Percentiles rank a stretch among this genome's conserved stretches.
These are phyloP conservation scores for Kodamaea nitidulidarum DNA, from an alignment of 805 yeast species.

Conservation along the genomic window DNA sequence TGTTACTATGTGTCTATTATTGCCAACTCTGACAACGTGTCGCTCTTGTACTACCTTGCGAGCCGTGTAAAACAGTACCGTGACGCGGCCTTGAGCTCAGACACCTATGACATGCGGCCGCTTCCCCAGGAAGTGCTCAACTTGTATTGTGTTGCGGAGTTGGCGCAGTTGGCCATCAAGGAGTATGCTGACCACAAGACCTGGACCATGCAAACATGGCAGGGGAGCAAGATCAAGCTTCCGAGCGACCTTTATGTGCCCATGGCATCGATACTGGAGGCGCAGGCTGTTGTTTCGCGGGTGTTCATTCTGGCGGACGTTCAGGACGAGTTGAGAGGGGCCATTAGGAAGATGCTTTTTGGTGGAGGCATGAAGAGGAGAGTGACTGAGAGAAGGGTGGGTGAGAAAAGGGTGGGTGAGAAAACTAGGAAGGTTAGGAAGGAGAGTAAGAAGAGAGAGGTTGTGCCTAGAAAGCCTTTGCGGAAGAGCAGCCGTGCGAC, in stretches of 20 bases:
- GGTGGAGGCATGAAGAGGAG: background rate
- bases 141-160: constrained; percentile 67
- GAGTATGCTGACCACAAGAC: constrained; percentile 51
- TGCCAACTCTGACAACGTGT: constrained; percentile 62
- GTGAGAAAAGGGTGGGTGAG: constrained; percentile 10
- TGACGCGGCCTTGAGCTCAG: constrained; percentile 46
- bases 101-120: constrained; percentile 20
- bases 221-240: constrained; percentile 61
- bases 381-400: constrained; percentile 4
- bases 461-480: constrained; percentile 10
- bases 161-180: constrained; percentile 63
- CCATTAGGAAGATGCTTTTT: constrained; percentile 22
- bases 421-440: constrained; percentile 8
- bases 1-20: constrained; percentile 56
- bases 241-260: constrained; percentile 70
- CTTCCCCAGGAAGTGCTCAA: constrained; percentile 28
- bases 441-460: constrained; percentile 11
- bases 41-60: constrained; percentile 69
- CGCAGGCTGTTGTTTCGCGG: constrained; percentile 51
- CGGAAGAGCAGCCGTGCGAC: constrained; percentile 37
- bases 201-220: constrained; percentile 78
- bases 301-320: constrained; percentile 52
- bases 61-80: constrained; percentile 75
- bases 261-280: constrained; percentile 52
- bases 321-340: constrained; percentile 31